A percentile compares a stretch with the other conserved stretches of the same genome.
These are phyloP conservation scores for Trebouxiophyceae sp. DNA, from an alignment of 163 green algal genomes.

Conservation along the genomic window DNA sequence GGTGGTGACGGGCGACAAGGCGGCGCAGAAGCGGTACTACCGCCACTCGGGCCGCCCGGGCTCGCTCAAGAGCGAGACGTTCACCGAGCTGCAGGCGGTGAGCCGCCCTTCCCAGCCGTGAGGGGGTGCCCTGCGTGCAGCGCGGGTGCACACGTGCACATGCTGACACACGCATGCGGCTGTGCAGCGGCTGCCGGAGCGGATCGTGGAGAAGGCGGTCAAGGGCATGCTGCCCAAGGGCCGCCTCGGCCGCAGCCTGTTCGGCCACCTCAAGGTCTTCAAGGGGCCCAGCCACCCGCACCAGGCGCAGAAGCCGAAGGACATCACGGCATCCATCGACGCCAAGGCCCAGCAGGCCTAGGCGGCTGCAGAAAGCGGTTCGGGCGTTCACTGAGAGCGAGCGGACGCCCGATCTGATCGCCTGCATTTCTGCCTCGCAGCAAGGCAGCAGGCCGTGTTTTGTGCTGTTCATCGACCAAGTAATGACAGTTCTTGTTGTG, in stretches of 20 bases:
- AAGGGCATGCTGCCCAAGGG: constrained; percentile 98
- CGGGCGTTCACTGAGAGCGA: too few relatives aligned
- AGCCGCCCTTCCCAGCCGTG: too few relatives aligned
- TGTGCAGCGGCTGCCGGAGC: constrained; percentile 84
- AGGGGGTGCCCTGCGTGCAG: too few relatives aligned
- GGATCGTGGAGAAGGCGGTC: constrained; percentile 96
- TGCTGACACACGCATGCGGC: too few relatives aligned
- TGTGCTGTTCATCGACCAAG: too few relatives aligned
- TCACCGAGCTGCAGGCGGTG: constrained; percentile 82
- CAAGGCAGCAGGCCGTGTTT: too few relatives aligned
- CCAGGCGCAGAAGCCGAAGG: constrained; percentile 80
- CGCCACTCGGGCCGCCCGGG: constrained; percentile 79
- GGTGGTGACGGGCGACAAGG: constrained; percentile 70
- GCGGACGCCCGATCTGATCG: too few relatives aligned
- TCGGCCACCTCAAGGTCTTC: constrained; percentile 91
- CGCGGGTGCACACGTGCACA: too few relatives aligned
- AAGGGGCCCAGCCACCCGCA: constrained; percentile 87
- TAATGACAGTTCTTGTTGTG: too few relatives aligned
- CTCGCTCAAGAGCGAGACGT: constrained; percentile 77
- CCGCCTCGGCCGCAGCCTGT: constrained; percentile 75
- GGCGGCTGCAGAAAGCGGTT: too few relatives aligned
- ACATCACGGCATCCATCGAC: constrained; percentile 82
- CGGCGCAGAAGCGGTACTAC: constrained; percentile 78
- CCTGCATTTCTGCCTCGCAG: too few relatives aligned
- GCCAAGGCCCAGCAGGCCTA: constrained; percentile 49